phyloP scores from a whole-genome alignment of 345 rosid genomes.

The Durio zibethinus region DNA sequence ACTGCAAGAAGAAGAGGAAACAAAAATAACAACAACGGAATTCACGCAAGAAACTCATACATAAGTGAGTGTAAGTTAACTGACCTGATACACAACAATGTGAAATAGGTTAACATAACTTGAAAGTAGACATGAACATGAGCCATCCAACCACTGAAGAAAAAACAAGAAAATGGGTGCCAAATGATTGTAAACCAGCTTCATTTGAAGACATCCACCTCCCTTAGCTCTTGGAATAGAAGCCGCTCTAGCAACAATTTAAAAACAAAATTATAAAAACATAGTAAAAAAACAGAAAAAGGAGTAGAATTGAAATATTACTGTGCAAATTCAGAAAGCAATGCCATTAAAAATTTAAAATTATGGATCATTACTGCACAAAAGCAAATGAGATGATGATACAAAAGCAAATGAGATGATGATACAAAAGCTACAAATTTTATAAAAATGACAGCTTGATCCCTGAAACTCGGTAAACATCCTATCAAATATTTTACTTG shows the following conservation, averaged over 20 bases:
- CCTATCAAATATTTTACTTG: not conserved
- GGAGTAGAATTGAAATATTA: not conserved
- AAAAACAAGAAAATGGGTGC: conserved; percentile 43
- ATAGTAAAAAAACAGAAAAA: not conserved
- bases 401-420: not conserved
- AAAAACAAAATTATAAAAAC: not conserved
- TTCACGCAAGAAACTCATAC: not conserved
- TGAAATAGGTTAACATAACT: conserved; percentile 46
- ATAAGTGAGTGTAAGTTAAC: conserved; percentile 5
- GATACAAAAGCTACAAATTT: not conserved
- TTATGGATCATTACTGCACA: too few species aligned
- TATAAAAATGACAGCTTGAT: not conserved
- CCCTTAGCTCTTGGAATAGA: conserved; percentile 37
- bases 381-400: too few species aligned
- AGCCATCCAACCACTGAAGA: conserved; percentile 43
- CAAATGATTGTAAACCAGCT: conserved; percentile 43
- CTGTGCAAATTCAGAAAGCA: not conserved
- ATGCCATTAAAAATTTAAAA: too few species aligned
- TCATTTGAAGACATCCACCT: conserved; percentile 40
- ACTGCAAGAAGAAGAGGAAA: not conserved
- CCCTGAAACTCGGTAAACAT: not conserved
- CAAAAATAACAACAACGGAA: not conserved
- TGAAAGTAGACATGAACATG: conserved; percentile 39
- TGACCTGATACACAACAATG: conserved; percentile 40
- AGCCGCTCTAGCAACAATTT: conserved; percentile 36